Percentiles rank a stretch among this genome's conserved stretches.
Evolutionary conservation across 306 rosid genomes (phyloP).

Genomic region (Trifolium pratense): DNA sequence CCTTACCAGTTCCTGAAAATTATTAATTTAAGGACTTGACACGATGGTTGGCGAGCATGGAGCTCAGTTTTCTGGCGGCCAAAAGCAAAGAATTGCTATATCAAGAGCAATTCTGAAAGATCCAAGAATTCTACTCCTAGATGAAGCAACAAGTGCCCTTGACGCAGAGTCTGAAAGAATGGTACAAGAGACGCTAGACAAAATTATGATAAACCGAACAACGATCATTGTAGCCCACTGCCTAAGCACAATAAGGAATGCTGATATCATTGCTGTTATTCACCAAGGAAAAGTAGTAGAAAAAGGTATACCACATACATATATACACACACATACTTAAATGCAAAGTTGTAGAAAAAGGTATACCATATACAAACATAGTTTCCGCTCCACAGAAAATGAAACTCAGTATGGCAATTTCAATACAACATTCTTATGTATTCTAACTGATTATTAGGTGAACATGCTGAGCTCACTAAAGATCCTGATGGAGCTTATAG

Average conservation of each 20-base stretch:
- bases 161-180: background rate
- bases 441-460: background rate
- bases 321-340: too few species aligned
- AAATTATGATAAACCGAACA: background rate
- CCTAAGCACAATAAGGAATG: background rate
- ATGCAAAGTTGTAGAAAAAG: too few species aligned
- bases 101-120: constrained; percentile 1
- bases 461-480: background rate
- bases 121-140: background rate
- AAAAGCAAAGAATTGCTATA: background rate
- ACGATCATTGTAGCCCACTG: background rate
- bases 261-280: background rate
- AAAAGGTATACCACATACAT: too few species aligned
- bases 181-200: background rate
- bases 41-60: too few species aligned
- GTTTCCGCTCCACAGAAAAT: too few species aligned
- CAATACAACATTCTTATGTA: too few species aligned
- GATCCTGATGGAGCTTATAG: background rate
- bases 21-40: too few species aligned
- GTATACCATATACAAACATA: too few species aligned
- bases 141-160: constrained; percentile 4
- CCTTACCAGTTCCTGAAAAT: too few species aligned
- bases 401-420: too few species aligned
- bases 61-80: too few species aligned
- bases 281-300: background rate